phyloP scores from a whole-genome alignment of 1,284 basidiomycete genomes.

The Meripilus lineatus region DNA sequence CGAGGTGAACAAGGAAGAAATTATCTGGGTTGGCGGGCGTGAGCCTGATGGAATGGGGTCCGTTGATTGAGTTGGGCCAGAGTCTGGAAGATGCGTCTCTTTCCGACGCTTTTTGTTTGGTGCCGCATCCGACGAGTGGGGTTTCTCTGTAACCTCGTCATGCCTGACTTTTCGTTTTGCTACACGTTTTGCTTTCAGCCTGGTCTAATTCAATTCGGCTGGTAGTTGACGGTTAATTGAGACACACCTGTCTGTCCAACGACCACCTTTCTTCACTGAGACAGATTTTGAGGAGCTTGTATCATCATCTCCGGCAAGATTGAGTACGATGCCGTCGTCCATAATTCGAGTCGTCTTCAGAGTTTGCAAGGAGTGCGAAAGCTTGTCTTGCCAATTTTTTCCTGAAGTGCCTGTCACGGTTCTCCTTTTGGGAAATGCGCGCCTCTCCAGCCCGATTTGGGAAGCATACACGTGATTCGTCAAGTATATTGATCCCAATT shows the following conservation, averaged over 20 bases:
- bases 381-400: too few relatives aligned
- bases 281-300: conserved; percentile 23
- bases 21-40: conserved; percentile 59
- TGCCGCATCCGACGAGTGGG: conserved; percentile 16
- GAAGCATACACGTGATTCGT: not conserved
- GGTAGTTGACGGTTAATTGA: conserved; percentile 7
- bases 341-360: too few relatives aligned
- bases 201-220: conserved; percentile 24
- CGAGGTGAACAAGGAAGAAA: conserved; percentile 89
- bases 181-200: conserved; percentile 66
- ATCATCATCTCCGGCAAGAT: conserved; percentile 46
- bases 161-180: conserved; percentile 54
- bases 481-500: not conserved
- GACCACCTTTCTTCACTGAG: conserved; percentile 58
- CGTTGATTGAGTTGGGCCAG: conserved; percentile 14
- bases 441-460: too few relatives aligned
- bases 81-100: conserved; percentile 28
- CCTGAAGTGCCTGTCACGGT: too few relatives aligned
- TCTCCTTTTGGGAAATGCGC: too few relatives aligned
- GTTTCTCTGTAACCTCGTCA: too few relatives aligned
- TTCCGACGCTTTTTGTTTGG: conserved; percentile 49
- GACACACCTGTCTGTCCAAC: conserved; percentile 81
- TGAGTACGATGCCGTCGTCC: conserved; percentile 70
- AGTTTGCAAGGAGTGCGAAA: too few relatives aligned
- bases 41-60: conserved; percentile 22